Conservation (phyloP, 371 early-diverging fungal species). For the Mucor sp. region DNA sequence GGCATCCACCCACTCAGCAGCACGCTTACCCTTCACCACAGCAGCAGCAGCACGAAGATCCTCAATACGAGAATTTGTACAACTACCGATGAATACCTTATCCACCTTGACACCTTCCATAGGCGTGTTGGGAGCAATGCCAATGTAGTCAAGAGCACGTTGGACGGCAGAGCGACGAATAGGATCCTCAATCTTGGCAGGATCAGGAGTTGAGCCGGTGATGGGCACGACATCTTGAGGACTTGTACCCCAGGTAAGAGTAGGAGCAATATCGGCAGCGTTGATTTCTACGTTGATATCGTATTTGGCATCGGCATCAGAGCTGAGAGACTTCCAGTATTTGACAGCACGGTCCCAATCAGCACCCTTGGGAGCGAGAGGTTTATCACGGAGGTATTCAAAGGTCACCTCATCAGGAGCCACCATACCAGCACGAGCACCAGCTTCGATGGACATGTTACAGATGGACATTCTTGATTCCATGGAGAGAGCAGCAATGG, state of each 20-base stretch:
- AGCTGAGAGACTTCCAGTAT: slow-evolving; percentile 62
- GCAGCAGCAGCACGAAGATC: slow-evolving; percentile 68
- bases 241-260: slow-evolving; percentile 73
- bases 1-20: slow-evolving; percentile 66
- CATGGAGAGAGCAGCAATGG: slow-evolving; percentile 53
- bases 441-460: slow-evolving; percentile 78
- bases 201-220: slow-evolving; percentile 63
- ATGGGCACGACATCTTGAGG: slow-evolving; percentile 70
- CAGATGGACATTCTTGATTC: slow-evolving; percentile 74
- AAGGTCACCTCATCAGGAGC: slow-evolving; percentile 72
- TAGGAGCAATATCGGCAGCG: slow-evolving; percentile 63
- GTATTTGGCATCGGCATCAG: slow-evolving; percentile 63
- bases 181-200: slow-evolving; percentile 43
- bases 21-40: slow-evolving; percentile 62
- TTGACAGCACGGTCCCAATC: slow-evolving; percentile 65
- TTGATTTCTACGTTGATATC: slow-evolving; percentile 62
- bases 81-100: slow-evolving; percentile 72
- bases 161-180: slow-evolving; percentile 51
- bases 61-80: slow-evolving; percentile 78
- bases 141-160: slow-evolving; percentile 67
- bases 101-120: slow-evolving; percentile 63
- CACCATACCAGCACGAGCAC: slow-evolving; percentile 76
- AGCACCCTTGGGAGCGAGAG: slow-evolving; percentile 62
- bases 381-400: slow-evolving; percentile 64
- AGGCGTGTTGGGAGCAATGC: slow-evolving; percentile 62